phyloP scores from a whole-genome alignment of 495 filamentous ascomycete species.

The Hypoxylon trugodes region DNA sequence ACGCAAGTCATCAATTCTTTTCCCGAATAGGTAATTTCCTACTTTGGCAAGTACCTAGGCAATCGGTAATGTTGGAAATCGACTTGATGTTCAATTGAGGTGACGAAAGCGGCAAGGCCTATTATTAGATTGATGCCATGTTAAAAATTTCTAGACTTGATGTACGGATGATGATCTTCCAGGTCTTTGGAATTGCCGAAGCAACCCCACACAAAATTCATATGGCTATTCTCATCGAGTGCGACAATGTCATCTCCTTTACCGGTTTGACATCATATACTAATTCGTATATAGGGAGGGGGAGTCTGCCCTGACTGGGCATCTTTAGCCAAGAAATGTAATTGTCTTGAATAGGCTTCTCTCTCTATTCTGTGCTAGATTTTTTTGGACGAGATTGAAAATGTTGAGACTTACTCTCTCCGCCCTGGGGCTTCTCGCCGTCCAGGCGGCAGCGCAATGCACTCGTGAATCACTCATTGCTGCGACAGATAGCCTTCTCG shows the following conservation, averaged over 20 bases:
- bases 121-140: slow-evolving; percentile 20
- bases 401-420: slow-evolving; percentile 38
- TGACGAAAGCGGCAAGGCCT: slow-evolving; percentile 9
- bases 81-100: slow-evolving; percentile 4
- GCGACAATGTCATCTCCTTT: slow-evolving; percentile 37
- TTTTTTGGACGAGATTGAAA: slow-evolving; percentile 10
- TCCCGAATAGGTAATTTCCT: slow-evolving; percentile 22
- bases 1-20: too few relatives aligned
- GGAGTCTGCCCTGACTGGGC: slow-evolving; percentile 17
- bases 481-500: slow-evolving; percentile 52
- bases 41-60: too few relatives aligned
- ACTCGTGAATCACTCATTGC: slow-evolving; percentile 52
- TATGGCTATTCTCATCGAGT: slow-evolving; percentile 46
- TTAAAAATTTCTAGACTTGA: slow-evolving; percentile 29
- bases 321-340: slow-evolving; percentile 9
- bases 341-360: slow-evolving; percentile 1
- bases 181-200: slow-evolving; percentile 44
- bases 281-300: slow-evolving; percentile 34
- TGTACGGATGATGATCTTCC: slow-evolving; percentile 40
- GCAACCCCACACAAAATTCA: slow-evolving; percentile 40
- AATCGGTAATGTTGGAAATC: not conserved
- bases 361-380: slow-evolving; percentile 2
- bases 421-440: slow-evolving; percentile 33
- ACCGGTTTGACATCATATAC: slow-evolving; percentile 34
- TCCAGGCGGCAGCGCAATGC: slow-evolving; percentile 42